A percentile compares a stretch with the other conserved stretches of the same genome.
phyloP scores from a whole-genome alignment of 441 rosid species.

The Jatropha multifida region DNA sequence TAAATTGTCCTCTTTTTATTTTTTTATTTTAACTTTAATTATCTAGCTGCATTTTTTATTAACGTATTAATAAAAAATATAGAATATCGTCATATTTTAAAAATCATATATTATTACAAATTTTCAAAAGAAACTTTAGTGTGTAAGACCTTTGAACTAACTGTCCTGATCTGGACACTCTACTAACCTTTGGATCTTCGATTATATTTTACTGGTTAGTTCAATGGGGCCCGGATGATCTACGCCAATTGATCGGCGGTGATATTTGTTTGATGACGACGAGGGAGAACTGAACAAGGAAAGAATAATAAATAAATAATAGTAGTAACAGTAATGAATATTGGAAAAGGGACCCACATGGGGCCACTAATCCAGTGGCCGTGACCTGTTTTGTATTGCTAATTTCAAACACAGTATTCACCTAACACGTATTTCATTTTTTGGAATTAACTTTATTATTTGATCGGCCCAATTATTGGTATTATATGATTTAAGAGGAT shows the following conservation, averaged over 20 bases:
- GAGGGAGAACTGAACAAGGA: not conserved
- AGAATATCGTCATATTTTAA: too few species aligned
- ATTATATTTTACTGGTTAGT: not conserved
- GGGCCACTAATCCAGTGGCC: not conserved
- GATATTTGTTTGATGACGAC: not conserved
- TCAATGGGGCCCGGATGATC: not conserved
- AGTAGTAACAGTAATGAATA: not conserved
- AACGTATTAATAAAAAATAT: too few species aligned
- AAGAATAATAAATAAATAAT: not conserved
- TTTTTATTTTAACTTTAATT: too few species aligned
- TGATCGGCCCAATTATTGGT: conserved; percentile 3
- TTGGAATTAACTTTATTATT: not conserved
- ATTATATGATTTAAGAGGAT: not conserved
- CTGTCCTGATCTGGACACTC: not conserved
- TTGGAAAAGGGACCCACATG: conserved; percentile 3
- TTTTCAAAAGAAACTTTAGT: not conserved
- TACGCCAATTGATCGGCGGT: not conserved
- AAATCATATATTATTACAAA: not conserved
- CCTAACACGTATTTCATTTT: conserved; percentile 24
- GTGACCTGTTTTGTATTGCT: conserved; percentile 10
- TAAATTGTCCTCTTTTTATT: too few species aligned
- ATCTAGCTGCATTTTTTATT: too few species aligned
- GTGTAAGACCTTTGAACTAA: not conserved
- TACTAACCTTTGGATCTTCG: conserved; percentile 4
- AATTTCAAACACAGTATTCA: conserved; percentile 2